A percentile compares a stretch with the other conserved stretches of the same genome.
phyloP scores from a whole-genome alignment of 345 rosid genomes.

The Jatropha curcas region DNA sequence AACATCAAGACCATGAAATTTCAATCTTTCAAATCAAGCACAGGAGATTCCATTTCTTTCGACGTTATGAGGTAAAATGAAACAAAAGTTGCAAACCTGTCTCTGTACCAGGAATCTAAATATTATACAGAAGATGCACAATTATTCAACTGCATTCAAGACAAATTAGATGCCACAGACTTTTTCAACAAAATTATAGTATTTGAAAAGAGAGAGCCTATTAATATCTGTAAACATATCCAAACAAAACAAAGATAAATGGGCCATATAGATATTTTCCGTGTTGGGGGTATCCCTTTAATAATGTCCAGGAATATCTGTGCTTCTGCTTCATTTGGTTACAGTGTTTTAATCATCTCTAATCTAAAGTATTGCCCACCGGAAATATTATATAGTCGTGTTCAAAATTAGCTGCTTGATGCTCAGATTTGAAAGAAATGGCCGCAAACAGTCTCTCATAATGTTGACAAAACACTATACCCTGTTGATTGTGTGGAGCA shows the following conservation, averaged over 20 bases:
- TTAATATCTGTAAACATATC: background rate
- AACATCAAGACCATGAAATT: background rate
- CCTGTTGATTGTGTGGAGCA: background rate
- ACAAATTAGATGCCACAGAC: background rate
- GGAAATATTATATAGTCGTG: background rate
- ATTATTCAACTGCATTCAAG: background rate
- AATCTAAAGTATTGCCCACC: background rate
- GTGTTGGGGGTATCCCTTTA: background rate
- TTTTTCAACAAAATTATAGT: background rate
- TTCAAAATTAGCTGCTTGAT: slow-evolving; percentile 5
- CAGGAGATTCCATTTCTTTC: slow-evolving; percentile 1
- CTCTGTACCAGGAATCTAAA: background rate
- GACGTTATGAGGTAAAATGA: background rate
- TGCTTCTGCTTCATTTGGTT: background rate
- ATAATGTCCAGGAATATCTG: background rate
- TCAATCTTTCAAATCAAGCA: background rate
- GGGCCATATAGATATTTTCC: background rate
- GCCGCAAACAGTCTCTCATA: background rate
- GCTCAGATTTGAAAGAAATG: slow-evolving; percentile 2
- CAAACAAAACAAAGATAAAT: background rate
- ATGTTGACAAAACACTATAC: background rate
- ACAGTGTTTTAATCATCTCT: background rate
- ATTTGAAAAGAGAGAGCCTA: background rate
- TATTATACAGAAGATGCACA: background rate
- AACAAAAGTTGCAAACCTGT: background rate